Evolutionary conservation across 257 asterid genomes (phyloP), one percentile per base, ranked within the genome.

Genomic region (Solanum acaule): DNA sequence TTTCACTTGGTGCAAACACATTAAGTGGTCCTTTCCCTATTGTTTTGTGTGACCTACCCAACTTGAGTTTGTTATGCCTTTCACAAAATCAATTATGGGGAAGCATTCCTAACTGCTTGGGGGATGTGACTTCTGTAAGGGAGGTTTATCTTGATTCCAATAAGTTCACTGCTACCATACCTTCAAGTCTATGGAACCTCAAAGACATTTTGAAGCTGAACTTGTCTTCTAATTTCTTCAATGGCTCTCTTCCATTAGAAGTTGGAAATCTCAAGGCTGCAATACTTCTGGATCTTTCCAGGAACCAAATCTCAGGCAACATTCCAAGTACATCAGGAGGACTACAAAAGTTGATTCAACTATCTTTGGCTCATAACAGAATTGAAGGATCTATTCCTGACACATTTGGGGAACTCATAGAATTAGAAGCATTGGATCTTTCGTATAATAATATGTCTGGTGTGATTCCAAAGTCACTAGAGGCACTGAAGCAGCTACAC

Each of bases 401-500:
- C 2, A 88, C 91, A 33, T 7, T 88, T 59, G 78, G 87, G n/a
- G 67, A 72, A 6, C 77, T 90, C 86, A 2, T 84, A 70, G 46
- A 70, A 83, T 78, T 92, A 79, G 88, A 87, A 40, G 10, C 38
- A 1, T 67, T 92, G 42, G 92, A 92, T 33, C 89, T 91, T 0
- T 91, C 93, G 2, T 92, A 49, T 33, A 92, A 92, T 88, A 84
- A 90, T 20, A 88, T 92, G 23, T 86, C 91, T 3, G 91, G 93
- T 20, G 15, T 9, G 27, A 90, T 92, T 11, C 94, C 93, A 15
- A 56, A n/a, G n/a, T 88, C 93, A 37, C 42, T 90, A 89, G 88
- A 42, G 49, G 52, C 10, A 42, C 85, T 23, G 23, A 75, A 63
- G 33, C 23, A 25, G 38, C 75, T 25, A 29, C 1, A 2, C 34